These are phyloP conservation scores for Suillus decipiens DNA, from an alignment of 768 basidiomycete species.

Conservation along the genomic window DNA sequence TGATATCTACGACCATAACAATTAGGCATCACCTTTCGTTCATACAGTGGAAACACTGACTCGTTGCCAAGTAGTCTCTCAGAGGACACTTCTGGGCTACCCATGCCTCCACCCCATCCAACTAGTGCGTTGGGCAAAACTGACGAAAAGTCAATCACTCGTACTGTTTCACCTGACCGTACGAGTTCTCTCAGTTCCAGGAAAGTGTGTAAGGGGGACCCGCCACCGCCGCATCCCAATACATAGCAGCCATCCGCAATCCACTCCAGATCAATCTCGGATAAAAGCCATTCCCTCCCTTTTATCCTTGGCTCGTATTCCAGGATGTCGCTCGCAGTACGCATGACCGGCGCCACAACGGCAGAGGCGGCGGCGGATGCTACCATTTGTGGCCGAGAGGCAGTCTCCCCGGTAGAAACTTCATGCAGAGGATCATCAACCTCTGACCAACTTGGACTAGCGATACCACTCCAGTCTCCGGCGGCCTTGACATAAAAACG, in stretches of 20 bases:
- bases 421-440: slow-evolving; percentile 9
- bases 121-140: slow-evolving; percentile 45
- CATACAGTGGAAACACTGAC: slow-evolving; percentile 20
- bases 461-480: slow-evolving; percentile 45
- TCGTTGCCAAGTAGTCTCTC: slow-evolving; percentile 41
- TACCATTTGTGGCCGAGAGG: background rate
- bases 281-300: slow-evolving; percentile 45
- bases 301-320: slow-evolving; percentile 41
- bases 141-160: slow-evolving; percentile 46
- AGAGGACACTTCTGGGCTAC: slow-evolving; percentile 41
- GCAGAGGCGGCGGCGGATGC: slow-evolving; percentile 11
- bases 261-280: slow-evolving; percentile 54
- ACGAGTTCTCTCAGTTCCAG: slow-evolving; percentile 54
- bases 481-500: slow-evolving; percentile 60
- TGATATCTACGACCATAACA: slow-evolving; percentile 28
- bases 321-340: slow-evolving; percentile 28
- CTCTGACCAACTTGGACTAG: slow-evolving; percentile 25
- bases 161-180: slow-evolving; percentile 46
- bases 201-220: slow-evolving; percentile 54
- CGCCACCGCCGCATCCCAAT: slow-evolving; percentile 65
- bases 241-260: slow-evolving; percentile 65
- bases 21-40: background rate
- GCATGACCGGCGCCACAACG: slow-evolving; percentile 20
- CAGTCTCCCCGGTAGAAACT: slow-evolving; percentile 12
- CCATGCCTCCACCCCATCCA: slow-evolving; percentile 44